phyloP scores from a whole-genome alignment of 1,139 yeast species.

The Dujonia santamariae region DNA sequence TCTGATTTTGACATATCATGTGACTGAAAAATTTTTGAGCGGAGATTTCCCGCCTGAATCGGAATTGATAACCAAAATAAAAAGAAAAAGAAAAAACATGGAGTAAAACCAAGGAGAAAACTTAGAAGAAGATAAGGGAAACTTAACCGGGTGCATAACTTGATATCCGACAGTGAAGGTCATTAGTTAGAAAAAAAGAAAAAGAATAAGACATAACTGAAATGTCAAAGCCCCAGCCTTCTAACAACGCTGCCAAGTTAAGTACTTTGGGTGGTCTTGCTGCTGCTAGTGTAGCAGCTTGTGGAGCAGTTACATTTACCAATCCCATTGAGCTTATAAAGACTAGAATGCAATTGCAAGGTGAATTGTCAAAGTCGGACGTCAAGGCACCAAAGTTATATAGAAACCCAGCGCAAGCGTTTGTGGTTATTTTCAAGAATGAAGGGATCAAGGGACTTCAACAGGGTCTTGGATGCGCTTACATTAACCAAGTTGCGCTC shows the following conservation, averaged over 20 bases:
- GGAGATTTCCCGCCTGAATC: no score
- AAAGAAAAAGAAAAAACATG: no score
- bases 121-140: no score
- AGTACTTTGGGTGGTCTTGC: slow-evolving; percentile 71
- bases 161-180: no score
- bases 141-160: no score
- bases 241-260: slow-evolving; percentile 1
- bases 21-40: no score
- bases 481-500: slow-evolving; percentile 81
- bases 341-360: slow-evolving; percentile 95
- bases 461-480: slow-evolving; percentile 81
- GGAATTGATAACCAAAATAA: no score
- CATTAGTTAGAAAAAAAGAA: no score
- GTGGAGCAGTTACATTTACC: slow-evolving; percentile 96
- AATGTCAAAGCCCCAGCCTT: not conserved
- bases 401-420: slow-evolving; percentile 83
- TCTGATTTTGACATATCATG: no score
- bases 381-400: slow-evolving; percentile 52
- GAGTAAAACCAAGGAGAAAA: no score
- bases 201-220: not conserved
- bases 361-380: slow-evolving; percentile 66
- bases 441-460: slow-evolving; percentile 90
- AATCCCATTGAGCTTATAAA: slow-evolving; percentile 94
- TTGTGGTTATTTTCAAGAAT: slow-evolving; percentile 64
- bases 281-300: slow-evolving; percentile 95